Conservation (phyloP, 352 stramenopile genomes). For the Albugo laibachii region DNA sequence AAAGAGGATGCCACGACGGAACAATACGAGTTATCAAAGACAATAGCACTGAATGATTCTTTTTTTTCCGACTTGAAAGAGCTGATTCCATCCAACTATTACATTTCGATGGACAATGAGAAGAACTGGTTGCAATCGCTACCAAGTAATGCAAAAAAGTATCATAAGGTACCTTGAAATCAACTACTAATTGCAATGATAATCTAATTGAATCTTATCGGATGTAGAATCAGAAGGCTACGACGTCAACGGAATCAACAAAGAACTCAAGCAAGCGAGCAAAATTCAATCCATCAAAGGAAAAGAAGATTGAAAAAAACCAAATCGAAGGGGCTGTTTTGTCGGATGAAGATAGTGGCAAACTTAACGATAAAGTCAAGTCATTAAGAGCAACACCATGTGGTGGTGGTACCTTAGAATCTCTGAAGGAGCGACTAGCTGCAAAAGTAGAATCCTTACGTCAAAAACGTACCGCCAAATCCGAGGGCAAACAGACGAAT, state of each 20-base stretch:
- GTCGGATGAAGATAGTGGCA: too few relatives aligned
- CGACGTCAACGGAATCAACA: constrained; percentile 13
- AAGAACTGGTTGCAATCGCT: constrained; percentile 50
- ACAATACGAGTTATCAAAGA: constrained; percentile 2
- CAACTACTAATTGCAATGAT: constrained; percentile 2
- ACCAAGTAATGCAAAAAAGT: constrained; percentile 37
- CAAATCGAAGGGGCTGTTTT: not conserved
- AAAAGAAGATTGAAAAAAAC: constrained; percentile 51
- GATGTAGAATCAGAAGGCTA: constrained; percentile 2
- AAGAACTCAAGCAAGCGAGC: constrained; percentile 51
- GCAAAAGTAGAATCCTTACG: constrained; percentile 51
- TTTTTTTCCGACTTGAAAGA: constrained; percentile 67
- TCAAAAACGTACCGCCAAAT: constrained; percentile 43
- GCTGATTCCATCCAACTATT: constrained; percentile 47
- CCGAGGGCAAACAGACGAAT: too few relatives aligned
- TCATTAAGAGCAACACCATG: too few relatives aligned
- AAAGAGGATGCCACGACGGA: not conserved
- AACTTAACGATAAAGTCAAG: too few relatives aligned
- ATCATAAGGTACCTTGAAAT: constrained; percentile 39
- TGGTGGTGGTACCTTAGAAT: too few relatives aligned
- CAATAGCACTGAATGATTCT: constrained; percentile 22
- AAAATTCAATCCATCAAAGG: constrained; percentile 40
- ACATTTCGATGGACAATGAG: constrained; percentile 60
- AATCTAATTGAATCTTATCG: not conserved
- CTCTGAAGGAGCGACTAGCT: constrained; percentile 36